Percentiles rank a stretch among this genome's conserved stretches.
These are phyloP conservation scores for Silene vulgaris DNA, from an alignment of 179 eudicot species.

Conservation along the genomic window DNA sequence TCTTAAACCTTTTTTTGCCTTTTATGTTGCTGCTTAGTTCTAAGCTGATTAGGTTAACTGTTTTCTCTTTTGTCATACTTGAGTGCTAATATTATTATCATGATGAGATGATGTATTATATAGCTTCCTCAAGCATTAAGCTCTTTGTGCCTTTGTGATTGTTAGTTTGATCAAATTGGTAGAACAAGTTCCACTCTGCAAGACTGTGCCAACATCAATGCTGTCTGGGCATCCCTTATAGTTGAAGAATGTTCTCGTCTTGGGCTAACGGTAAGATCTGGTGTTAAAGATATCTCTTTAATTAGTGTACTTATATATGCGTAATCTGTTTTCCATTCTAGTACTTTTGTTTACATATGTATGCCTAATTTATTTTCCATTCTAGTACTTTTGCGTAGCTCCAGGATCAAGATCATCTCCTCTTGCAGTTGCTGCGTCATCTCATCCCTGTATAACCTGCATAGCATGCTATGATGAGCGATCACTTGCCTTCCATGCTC, in stretches of 20 bases:
- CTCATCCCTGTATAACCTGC: slow-evolving; percentile 74
- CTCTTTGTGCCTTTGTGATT: slow-evolving; percentile 25
- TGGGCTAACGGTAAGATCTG: slow-evolving; percentile 77
- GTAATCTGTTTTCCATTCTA: slow-evolving; percentile 45
- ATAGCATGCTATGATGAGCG: slow-evolving; percentile 86
- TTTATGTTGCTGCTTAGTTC: neutral
- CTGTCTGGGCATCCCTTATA: slow-evolving; percentile 85
- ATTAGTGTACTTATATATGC: slow-evolving; percentile 17
- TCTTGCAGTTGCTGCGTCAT: slow-evolving; percentile 82
- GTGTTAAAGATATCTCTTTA: slow-evolving; percentile 17
- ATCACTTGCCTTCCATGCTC: slow-evolving; percentile 90
- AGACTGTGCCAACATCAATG: slow-evolving; percentile 70
- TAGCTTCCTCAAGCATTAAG: neutral
- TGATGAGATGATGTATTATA: neutral
- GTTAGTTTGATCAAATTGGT: slow-evolving; percentile 32
- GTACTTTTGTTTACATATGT: slow-evolving; percentile 67
- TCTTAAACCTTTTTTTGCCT: neutral
- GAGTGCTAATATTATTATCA: neutral
- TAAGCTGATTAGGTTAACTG: neutral
- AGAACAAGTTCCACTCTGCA: slow-evolving; percentile 28
- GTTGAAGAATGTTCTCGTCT: slow-evolving; percentile 91
- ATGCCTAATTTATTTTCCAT: slow-evolving; percentile 40
- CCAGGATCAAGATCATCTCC: slow-evolving; percentile 99
- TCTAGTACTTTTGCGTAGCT: slow-evolving; percentile 91
- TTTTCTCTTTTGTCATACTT: neutral